phyloP scores from a whole-genome alignment of 768 basidiomycete genomes.

The Coprinopsis cinerea region DNA sequence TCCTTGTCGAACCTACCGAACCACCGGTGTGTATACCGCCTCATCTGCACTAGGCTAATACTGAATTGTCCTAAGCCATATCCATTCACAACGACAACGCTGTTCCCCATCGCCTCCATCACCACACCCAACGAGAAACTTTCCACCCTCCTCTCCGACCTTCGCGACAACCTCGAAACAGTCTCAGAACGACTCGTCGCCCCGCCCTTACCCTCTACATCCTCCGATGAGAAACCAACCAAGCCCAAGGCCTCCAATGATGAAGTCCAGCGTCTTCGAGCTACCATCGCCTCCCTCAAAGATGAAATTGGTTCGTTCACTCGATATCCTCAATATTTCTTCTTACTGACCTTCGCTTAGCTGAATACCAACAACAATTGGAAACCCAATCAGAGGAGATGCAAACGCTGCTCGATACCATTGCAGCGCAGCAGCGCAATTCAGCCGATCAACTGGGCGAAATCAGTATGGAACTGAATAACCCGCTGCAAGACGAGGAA shows the following conservation, averaged over 20 bases:
- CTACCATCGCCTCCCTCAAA: constrained; percentile 44
- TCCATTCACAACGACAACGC: constrained; percentile 37
- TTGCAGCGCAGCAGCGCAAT: constrained; percentile 39
- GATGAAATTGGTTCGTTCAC: constrained; percentile 49
- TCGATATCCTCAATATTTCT: background rate
- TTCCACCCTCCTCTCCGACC: constrained; percentile 33
- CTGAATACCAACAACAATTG: constrained; percentile 44
- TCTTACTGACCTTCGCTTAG: constrained; percentile 2
- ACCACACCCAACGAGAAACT: constrained; percentile 46
- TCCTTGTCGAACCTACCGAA: constrained; percentile 37
- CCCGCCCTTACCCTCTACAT: constrained; percentile 9
- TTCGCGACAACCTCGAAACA: constrained; percentile 31
- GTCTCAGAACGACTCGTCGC: constrained; percentile 23
- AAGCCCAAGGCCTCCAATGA: constrained; percentile 23
- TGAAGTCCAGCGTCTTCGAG: constrained; percentile 47
- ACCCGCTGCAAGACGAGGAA: constrained; percentile 50
- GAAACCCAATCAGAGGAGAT: constrained; percentile 36
- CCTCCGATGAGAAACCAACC: constrained; percentile 19
- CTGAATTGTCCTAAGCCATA: constrained; percentile 29
- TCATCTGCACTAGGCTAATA: constrained; percentile 7
- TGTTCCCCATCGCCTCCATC: constrained; percentile 52
- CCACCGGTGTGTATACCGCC: constrained; percentile 33
- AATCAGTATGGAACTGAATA: constrained; percentile 48
- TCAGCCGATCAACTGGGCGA: constrained; percentile 31
- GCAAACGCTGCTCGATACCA: constrained; percentile 50